phyloP scores from a whole-genome alignment of 805 yeast genomes.

The Pichia californica region DNA sequence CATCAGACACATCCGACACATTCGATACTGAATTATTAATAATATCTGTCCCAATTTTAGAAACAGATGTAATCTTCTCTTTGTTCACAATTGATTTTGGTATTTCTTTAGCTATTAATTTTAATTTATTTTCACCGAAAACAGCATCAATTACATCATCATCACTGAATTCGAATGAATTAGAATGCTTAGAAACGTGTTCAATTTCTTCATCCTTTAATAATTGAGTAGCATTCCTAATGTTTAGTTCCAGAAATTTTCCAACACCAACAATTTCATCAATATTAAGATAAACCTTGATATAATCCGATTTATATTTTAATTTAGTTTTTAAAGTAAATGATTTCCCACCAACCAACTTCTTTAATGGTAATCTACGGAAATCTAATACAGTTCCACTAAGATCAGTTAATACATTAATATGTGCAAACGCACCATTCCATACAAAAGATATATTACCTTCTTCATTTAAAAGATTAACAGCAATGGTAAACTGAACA shows the following conservation, averaged over 20 bases:
- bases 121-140: conserved; percentile 18
- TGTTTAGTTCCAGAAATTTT: not conserved
- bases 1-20: not conserved
- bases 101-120: no score
- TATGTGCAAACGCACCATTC: conserved; percentile 11
- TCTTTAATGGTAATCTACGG: conserved; percentile 31
- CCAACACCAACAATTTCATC: conserved; percentile 35
- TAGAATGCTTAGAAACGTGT: not conserved
- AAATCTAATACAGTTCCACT: conserved; percentile 38
- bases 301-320: conserved; percentile 13
- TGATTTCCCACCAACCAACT: conserved; percentile 21
- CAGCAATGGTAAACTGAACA: conserved; percentile 29
- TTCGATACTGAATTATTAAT: not conserved
- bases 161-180: conserved; percentile 6
- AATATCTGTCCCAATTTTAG: not conserved
- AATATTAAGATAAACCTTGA: conserved; percentile 30
- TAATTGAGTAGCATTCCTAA: not conserved
- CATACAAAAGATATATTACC: conserved; percentile 11
- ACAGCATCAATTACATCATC: conserved; percentile 18
- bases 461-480: conserved; percentile 23
- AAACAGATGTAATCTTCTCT: no score
- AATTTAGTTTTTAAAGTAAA: conserved; percentile 26
- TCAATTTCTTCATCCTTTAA: not conserved
- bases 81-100: no score
- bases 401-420: conserved; percentile 11